A percentile compares a stretch with the other conserved stretches of the same genome.
Evolutionary conservation across 2,329 filamentous ascomycete species (phyloP).

Genomic region (Cryphonectria carpinicola): DNA sequence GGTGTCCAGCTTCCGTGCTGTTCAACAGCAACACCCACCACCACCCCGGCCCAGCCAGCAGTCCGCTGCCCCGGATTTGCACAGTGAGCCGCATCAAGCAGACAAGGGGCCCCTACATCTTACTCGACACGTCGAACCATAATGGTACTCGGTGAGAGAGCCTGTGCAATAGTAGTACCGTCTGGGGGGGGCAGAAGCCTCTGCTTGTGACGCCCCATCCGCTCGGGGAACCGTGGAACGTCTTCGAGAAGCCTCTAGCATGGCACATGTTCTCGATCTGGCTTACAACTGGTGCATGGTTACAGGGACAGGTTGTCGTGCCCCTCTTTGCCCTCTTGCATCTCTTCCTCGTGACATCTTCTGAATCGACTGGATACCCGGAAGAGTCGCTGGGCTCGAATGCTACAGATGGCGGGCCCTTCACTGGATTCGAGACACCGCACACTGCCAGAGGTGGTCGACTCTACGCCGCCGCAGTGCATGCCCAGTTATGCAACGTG

Average conservation of each 20-base stretch:
- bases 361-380: background rate
- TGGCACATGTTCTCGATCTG: background rate
- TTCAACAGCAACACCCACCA: constrained; percentile 11
- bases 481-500: constrained; percentile 18
- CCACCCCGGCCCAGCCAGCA: constrained; percentile 25
- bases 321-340: background rate
- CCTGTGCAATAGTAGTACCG: background rate
- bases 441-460: background rate
- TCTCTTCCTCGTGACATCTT: background rate
- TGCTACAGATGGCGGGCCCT: constrained; percentile 2
- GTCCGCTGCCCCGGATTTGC: constrained; percentile 30
- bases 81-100: constrained; percentile 23
- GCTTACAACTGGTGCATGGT: background rate
- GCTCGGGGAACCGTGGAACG: background rate
- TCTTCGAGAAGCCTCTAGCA: background rate
- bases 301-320: background rate
- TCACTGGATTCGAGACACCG: background rate
- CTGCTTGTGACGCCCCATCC: background rate
- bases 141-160: constrained; percentile 1
- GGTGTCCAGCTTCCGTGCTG: constrained; percentile 17
- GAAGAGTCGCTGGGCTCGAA: background rate
- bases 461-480: background rate
- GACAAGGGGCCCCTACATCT: constrained; percentile 23
- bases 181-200: background rate
- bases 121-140: constrained; percentile 23